Evolutionary conservation across 2,329 filamentous ascomycete species (phyloP), one percentile per base, ranked within the genome.

Genomic region (Pseudocercospora macadamiae): DNA sequence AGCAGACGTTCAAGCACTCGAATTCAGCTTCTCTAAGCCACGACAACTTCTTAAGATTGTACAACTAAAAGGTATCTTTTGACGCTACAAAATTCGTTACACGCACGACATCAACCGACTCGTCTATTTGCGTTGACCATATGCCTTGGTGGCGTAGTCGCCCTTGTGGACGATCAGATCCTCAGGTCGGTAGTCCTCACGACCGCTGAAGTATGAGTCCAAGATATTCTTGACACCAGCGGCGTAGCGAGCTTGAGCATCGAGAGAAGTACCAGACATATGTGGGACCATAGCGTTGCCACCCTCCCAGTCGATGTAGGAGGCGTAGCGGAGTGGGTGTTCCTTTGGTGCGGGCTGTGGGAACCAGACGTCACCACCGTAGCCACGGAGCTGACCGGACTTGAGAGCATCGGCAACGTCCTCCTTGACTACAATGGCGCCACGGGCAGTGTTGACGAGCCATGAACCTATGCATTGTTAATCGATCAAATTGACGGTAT

Each of bases 201-300:
- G 88, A 70, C 93, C 93, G 67, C 83, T 86, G 76, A 96, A 90
- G 85, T 97, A 99, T 79, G 88, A 92, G 66, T 93, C 83, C 61
- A 99, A 83, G 74, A 99, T 97, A 67, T 83, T 78, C 89, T 97
- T 96, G 77, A 86, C 89, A 57, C 74, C 74, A 34, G 69, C 68
- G 42, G 74, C 73, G 68, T 76, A 76, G 49, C 92, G 87, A 80
- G 91, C 88, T 84, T 99, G 95, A 60, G 95, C 95, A 75, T 99
- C 95, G 74, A 99, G 89, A n/a, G 93, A 96, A 59, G 93, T 97
- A 75, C 95, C 95, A 10, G 92, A 96, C 91, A 97, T 96, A 87
- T 97, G 95, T 57, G 95, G 91, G 61, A 97, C 93, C 90, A 95
- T 99, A 80, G 93, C 95, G 81, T 97, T 97, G 75, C 95, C 95